These are phyloP conservation scores for Inga laurina DNA, from an alignment of 306 rosid genomes.

Conservation along the genomic window DNA sequence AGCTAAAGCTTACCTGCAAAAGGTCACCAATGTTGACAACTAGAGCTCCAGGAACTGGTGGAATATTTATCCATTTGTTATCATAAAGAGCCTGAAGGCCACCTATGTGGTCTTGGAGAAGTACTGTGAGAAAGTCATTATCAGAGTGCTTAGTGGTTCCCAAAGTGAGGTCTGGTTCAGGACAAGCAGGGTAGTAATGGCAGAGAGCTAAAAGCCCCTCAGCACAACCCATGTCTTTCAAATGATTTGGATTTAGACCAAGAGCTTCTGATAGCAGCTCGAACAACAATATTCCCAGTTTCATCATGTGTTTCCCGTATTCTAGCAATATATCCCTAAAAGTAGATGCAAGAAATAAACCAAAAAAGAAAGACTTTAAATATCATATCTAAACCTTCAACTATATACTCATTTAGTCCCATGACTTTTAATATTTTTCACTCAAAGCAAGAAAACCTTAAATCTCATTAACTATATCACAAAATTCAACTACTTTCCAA, in stretches of 20 bases:
- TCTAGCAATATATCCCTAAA: conserved; percentile 40
- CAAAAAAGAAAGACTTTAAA: too few species aligned
- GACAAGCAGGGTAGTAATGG: conserved; percentile 45
- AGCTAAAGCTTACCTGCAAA: conserved; percentile 35
- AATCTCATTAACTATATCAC: too few species aligned
- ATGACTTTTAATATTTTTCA: too few species aligned
- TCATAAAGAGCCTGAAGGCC: conserved; percentile 33
- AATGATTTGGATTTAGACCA: conserved; percentile 28
- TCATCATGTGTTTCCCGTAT: conserved; percentile 34
- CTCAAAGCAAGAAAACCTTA: too few species aligned
- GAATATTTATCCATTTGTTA: conserved; percentile 31
- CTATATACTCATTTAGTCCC: background rate
- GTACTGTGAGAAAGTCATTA: conserved; percentile 32
- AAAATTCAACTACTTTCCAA: too few species aligned
- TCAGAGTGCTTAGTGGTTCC: conserved; percentile 34
- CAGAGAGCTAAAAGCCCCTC: conserved; percentile 13
- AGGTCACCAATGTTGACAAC: conserved; percentile 37
- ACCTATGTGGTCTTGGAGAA: conserved; percentile 44
- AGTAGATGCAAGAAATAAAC: background rate
- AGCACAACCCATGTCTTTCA: conserved; percentile 31
- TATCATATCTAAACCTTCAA: background rate
- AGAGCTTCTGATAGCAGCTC: conserved; percentile 40
- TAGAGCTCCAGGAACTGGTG: conserved; percentile 33
- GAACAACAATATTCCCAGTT: conserved; percentile 20
- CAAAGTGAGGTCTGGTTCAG: conserved; percentile 37